Base-by-base conservation (phyloP, 805 yeast species). In the Kuraishia borneana region DNA sequence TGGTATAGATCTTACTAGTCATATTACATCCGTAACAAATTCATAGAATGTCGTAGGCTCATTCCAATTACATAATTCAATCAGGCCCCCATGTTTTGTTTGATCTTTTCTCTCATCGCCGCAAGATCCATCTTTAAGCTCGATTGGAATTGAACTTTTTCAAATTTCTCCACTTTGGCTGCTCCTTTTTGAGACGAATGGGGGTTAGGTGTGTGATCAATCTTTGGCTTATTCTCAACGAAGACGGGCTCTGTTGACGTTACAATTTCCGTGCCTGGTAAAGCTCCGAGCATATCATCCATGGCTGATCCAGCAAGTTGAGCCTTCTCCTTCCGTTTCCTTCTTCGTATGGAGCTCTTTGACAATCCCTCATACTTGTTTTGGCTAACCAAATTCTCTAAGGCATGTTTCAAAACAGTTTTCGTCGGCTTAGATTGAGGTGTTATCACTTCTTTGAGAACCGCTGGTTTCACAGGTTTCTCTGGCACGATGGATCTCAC, bases 1-100 rank as follows among this genome's bases (percentile, higher is more conserved):
- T 83, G 94, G 94, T 83, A 83, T 66, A 73, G 94, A 62, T 48
- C 61, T 18, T 58, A 58, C 36, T 58, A 39, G 39, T 5, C 14
- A 14, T 26, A 25, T 26, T 26, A 17, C 29, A 26, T 26, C 23
- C 23, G 23, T 21, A 21, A 21, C 23, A 21, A 7, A 21, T 21
- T 7, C 10, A 21, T 21, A 21, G 10, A 26, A 26, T 26, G 7
- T 9, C 28, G 14, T 26, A 7, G 6, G 7, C 28, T 26, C 10
- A 13, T 13, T 27, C n/a, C 16, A 27, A 27, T 17, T 9, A 27
- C 18, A 27, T n/a, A 13, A 6, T 5, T 34, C 56, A n/a, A n/a
- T n/a, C n/a, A n/a, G n/a, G n/a, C n/a, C n/a, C n/a, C n/a, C n/a
- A n/a, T n/a, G n/a, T n/a, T n/a, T n/a, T n/a, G n/a, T n/a, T n/a